Percentiles rank a stretch among this genome's conserved stretches.
These are phyloP conservation scores for Sporothrix humicola DNA, from an alignment of 2,329 filamentous ascomycete genomes.

Conservation along the genomic window DNA sequence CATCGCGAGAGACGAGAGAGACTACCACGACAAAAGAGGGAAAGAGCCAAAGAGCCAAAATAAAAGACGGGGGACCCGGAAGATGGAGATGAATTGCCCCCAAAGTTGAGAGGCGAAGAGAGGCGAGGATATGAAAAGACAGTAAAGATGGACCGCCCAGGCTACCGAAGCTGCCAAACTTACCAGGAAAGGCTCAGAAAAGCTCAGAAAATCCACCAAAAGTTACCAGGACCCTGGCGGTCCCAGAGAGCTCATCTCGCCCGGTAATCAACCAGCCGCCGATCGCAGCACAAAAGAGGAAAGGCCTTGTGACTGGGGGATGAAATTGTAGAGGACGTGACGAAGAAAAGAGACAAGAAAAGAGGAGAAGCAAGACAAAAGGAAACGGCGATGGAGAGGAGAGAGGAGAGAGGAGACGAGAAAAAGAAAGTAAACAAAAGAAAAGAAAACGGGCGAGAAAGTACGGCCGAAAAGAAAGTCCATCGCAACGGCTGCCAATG, in stretches of 20 bases:
- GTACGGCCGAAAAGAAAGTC: not conserved
- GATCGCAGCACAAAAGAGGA: constrained; percentile 8
- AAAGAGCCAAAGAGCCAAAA: not conserved
- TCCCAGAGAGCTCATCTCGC: constrained; percentile 5
- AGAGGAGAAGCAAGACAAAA: not conserved
- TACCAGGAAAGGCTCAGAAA: no score
- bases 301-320: not conserved
- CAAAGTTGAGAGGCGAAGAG: not conserved
- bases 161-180: no score
- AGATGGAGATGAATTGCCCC: not conserved
- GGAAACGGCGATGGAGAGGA: not conserved
- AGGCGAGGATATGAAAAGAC: not conserved
- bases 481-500: constrained; percentile 13
- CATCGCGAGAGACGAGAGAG: not conserved
- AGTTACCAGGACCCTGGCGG: constrained; percentile 9
- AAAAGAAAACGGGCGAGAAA: not conserved
- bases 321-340: not conserved
- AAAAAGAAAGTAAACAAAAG: not conserved
- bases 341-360: not conserved
- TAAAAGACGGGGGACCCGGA: not conserved
- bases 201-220: not conserved
- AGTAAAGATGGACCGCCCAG: not conserved
- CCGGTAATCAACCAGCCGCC: constrained; percentile 20
- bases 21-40: not conserved
- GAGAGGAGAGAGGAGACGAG: not conserved